Conservation (phyloP, 2,329 filamentous ascomycete species). For the Huntiella moniliformis region DNA sequence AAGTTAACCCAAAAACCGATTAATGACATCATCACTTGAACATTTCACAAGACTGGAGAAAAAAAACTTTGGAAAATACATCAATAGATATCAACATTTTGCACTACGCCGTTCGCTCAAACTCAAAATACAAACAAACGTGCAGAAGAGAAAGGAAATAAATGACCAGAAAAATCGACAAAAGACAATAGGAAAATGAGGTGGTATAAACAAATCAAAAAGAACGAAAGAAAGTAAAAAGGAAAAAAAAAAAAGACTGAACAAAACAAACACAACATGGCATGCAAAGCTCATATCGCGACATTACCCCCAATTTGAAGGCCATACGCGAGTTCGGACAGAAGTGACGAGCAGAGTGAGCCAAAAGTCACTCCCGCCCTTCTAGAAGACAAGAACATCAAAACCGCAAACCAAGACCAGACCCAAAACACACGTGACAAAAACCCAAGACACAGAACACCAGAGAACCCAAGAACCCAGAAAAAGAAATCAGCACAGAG, state of each 20-base stretch:
- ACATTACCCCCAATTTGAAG: background rate
- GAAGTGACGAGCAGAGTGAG: background rate
- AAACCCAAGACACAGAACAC: background rate
- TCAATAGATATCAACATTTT: background rate
- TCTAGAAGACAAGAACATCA: constrained; percentile 2
- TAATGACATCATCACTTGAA: too few species aligned
- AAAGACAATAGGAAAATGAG: constrained; percentile 5
- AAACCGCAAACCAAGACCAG: constrained; percentile 2
- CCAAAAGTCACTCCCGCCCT: background rate
- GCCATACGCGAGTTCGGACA: constrained; percentile 5
- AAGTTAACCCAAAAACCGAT: too few species aligned
- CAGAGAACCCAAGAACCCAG: background rate
- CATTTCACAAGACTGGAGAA: too few species aligned
- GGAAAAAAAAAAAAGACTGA: background rate
- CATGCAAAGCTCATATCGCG: constrained; percentile 12
- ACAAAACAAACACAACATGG: constrained; percentile 10
- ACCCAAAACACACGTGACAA: constrained; percentile 1
- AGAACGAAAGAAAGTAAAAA: constrained; percentile 6
- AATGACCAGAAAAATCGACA: constrained; percentile 1
- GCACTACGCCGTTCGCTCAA: background rate
- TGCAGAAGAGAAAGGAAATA: constrained; percentile 4
- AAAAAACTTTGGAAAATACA: background rate
- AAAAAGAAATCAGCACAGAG: background rate
- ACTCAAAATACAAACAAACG: background rate
- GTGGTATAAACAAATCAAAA: constrained; percentile 9